Evolutionary conservation across 176 grass and related monocot genomes (phyloP), one percentile per base, ranked within the genome.

Genomic region (Elaeis guineensis): DNA sequence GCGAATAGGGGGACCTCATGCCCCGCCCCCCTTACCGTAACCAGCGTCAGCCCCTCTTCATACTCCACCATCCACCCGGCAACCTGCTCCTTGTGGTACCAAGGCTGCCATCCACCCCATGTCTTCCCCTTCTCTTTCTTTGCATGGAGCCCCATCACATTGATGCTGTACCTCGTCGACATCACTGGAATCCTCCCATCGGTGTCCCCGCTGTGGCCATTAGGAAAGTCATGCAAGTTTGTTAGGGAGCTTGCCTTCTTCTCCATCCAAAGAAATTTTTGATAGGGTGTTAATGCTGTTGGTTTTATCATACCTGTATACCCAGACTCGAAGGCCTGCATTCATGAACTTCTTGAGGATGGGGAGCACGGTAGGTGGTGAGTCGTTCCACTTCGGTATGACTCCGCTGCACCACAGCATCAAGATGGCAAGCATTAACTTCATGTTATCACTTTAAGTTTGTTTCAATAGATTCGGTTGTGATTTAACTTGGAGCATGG

Each of bases 1-100:
- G 78, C 77, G 64, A 90, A 96, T 54, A 81, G 80, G 25, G 91
- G 91, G 54, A 96, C 91, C 72, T 96, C 86, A 78, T 90, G 91
- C 0, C 91, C 91, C 0, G 91, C 91, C 16, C 91, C 91, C 57
- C 91, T 82, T 61, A 96, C 83, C 18, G 91, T 96, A 0, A 79
- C 86, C 22, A 96, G 64, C 50, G 78, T 81, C 2, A 94, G 63
- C 24, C 89, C 91, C 57, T 87, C 75, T 61, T 90, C 77, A 57
- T 90, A 96, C 78, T 96, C 86, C 61, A 82, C 91, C 32, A 80
- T 67, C 91, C 91, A 96, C 49, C 91, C 86, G 21, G 48, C 89
- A 58, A 88, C 89, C 67, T 88, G 89, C 77, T 77, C 80, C 80
- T 74, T 24, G 67, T 85, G 76, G 72, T 82, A 94, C 89, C 89